Evolutionary conservation across 176 grass and related monocot genomes (phyloP).

Genomic region (Typha latifolia): DNA sequence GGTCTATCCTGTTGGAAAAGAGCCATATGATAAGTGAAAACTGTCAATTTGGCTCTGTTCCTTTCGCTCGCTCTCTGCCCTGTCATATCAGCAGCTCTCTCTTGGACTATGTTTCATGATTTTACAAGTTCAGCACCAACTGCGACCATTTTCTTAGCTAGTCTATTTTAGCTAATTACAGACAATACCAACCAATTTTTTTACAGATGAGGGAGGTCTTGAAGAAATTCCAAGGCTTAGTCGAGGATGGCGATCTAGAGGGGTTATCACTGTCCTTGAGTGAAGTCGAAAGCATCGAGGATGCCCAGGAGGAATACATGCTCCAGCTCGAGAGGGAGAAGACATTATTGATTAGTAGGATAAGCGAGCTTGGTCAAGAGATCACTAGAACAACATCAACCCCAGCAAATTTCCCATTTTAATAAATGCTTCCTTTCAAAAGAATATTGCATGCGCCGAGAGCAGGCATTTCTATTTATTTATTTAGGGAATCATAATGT

Average conservation of each 20-base stretch:
- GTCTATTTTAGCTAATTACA: not conserved
- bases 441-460: too few relatives aligned
- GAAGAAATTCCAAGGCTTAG: conserved; percentile 49
- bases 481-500: too few relatives aligned
- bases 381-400: conserved; percentile 50
- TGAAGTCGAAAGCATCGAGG: conserved; percentile 61
- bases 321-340: conserved; percentile 73
- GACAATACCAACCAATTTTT: not conserved
- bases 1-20: not conserved
- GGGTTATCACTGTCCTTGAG: conserved; percentile 41
- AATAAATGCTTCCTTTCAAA: conserved; percentile 2
- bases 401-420: conserved; percentile 34
- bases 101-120: too few relatives aligned
- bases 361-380: conserved; percentile 60
- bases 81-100: too few relatives aligned
- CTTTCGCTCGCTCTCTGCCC: too few relatives aligned
- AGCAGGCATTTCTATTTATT: too few relatives aligned
- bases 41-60: too few relatives aligned
- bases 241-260: conserved; percentile 63
- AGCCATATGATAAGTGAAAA: too few relatives aligned
- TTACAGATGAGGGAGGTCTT: conserved; percentile 54
- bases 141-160: too few relatives aligned
- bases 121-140: too few relatives aligned
- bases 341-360: conserved; percentile 33
- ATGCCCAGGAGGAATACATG: conserved; percentile 56